Base-by-base conservation (phyloP, 371 early-diverging fungal species). In the Haplosporangium sp. region DNA sequence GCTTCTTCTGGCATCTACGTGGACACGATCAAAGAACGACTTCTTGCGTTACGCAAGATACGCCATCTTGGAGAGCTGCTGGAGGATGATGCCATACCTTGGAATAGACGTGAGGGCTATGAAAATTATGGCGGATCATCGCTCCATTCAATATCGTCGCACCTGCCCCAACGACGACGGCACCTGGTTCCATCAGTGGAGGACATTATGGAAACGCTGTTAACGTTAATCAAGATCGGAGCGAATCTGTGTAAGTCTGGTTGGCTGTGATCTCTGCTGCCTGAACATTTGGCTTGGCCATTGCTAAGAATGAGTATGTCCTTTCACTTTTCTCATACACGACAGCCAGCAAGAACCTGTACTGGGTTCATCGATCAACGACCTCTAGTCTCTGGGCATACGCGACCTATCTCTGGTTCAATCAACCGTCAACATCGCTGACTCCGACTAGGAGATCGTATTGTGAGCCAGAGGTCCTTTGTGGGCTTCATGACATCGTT, bases 361-460 rank as follows among this genome's bases (percentile, higher is more conserved):
- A 48, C 40, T 60, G 60, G 48, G 29, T 60, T n/a, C 60, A 38
- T 16, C 21, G 5, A 14, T 37, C 48, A 13, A n/a, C 47, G 3
- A 46, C 50, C 16, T 48, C 60, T 3, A 46, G 47, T 13, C 46
- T 60, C 7, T 60, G 60, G 60, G 60, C 60, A 6, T 60, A 18
- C 48, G 23, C 60, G 1, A 60, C 47, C 23, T 50, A 60, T 12
- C 20, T 60, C 20, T 37, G 54, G 54, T 54, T 54, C 18, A 54
- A 54, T n/a, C 54, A 29, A 29, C 29, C 29, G 29, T 2, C 29
- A 29, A 29, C 29, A 29, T 29, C 29, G 29, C 29, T 29, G 29
- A 29, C 29, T 29, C 29, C 29, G 29, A 29, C 1, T 29, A 29
- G 29, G 29, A 4, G 1, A 29, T 4, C 29, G 16, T 43, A 48